phyloP scores from a whole-genome alignment of 768 basidiomycete species.

The Sutorius australiensis region DNA sequence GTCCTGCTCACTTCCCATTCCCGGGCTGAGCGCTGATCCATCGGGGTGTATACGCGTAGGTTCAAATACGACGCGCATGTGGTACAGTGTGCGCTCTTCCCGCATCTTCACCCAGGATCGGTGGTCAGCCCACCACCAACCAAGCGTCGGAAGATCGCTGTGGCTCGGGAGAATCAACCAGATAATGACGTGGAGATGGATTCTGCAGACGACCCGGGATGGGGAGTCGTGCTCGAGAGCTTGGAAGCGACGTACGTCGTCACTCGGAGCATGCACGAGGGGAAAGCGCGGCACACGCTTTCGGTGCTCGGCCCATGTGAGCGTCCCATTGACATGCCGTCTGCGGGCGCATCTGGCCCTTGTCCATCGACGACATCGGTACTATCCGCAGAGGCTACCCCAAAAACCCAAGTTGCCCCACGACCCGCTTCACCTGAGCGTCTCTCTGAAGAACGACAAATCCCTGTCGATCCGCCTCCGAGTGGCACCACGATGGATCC shows the following conservation, averaged over 20 bases:
- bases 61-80: slow-evolving; percentile 51
- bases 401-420: slow-evolving; percentile 3
- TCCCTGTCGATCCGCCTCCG: not conserved
- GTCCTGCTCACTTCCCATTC: not conserved
- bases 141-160: slow-evolving; percentile 28
- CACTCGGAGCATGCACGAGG: slow-evolving; percentile 7
- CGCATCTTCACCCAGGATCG: slow-evolving; percentile 24
- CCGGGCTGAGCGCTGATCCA: not conserved
- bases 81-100: slow-evolving; percentile 45
- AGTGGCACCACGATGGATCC: slow-evolving; percentile 1
- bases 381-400: not conserved
- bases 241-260: slow-evolving; percentile 22
- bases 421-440: not conserved
- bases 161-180: slow-evolving; percentile 2
- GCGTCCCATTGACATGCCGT: not conserved
- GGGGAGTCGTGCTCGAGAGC: slow-evolving; percentile 27
- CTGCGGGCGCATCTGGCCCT: not conserved
- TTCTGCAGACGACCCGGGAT: slow-evolving; percentile 5
- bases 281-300: slow-evolving; percentile 17
- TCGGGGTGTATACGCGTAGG: slow-evolving; percentile 26
- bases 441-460: not conserved
- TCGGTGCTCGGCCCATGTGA: slow-evolving; percentile 11
- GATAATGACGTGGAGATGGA: slow-evolving; percentile 10
- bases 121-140: slow-evolving; percentile 12
- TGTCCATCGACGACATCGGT: not conserved